phyloP scores from a whole-genome alignment of 768 basidiomycete species.

The Arthromyces matolae region DNA sequence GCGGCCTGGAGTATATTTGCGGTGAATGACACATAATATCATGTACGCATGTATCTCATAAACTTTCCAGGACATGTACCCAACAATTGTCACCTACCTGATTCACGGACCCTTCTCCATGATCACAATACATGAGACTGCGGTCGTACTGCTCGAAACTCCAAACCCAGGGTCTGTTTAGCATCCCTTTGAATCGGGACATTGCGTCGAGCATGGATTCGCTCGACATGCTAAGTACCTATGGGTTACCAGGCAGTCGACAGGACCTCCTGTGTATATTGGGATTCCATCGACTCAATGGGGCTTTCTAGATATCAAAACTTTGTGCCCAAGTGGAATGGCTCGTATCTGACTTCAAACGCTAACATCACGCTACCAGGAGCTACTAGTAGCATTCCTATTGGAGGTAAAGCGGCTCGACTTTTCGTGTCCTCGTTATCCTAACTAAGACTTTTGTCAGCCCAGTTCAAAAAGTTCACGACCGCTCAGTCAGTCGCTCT shows the following conservation, averaged over 20 bases:
- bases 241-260: no score
- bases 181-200: no score
- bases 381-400: constrained; percentile 32
- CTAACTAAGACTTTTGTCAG: constrained; percentile 21
- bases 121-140: not conserved
- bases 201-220: no score
- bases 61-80: not conserved
- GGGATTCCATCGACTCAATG: not conserved
- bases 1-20: not conserved
- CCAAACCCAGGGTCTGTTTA: no score
- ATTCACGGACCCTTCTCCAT: not conserved
- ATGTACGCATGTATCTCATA: not conserved
- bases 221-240: no score
- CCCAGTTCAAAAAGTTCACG: constrained; percentile 66
- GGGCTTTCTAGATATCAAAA: constrained; percentile 46
- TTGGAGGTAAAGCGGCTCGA: constrained; percentile 30
- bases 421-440: not conserved
- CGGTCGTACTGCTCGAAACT: no score
- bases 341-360: constrained; percentile 80
- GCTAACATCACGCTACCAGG: constrained; percentile 72
- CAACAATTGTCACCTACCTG: not conserved
- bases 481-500: constrained; percentile 55
- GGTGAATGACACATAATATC: not conserved
- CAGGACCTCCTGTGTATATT: not conserved
- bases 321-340: constrained; percentile 60